Evolutionary conservation across 2,329 filamentous ascomycete genomes (phyloP), one percentile per base, ranked within the genome.

Genomic region (Colletotrichum lupini): DNA sequence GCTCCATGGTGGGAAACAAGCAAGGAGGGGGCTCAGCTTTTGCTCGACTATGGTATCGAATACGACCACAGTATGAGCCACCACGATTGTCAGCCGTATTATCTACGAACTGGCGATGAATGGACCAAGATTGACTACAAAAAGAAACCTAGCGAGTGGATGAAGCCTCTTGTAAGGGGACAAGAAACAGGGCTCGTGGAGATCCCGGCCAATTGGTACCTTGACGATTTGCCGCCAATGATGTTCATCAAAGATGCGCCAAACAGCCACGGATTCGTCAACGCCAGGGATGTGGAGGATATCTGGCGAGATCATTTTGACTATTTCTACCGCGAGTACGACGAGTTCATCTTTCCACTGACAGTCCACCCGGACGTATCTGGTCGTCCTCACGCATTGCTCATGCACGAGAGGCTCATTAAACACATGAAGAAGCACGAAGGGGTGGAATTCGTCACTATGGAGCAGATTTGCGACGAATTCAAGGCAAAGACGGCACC

Each of bases 301-400:
- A 86, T 92, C 42, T 92, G 90, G 91, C 83, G 87, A 60, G 90
- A 92, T 73, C 90, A 92, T 75, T 93, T 93, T 72, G 88, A 92
- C 76, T 94, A 94, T 81, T 94, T 93, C 77, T 95, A 95, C 79
- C 86, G 92, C 32, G 92, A 95, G 80, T 92, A 94, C 75, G 92
- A 95, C 76, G 91, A 93, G 76, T 94, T 94, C 74, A 88, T 94
- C 65, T 94, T 95, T 77, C 92, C 93, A 0, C 92, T 95, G 81
- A 95, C 93, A 0, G 92, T 94, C 46, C 93, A 95, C 80, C 93
- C 93, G 0, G 93, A 95, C 77, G 91, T 93, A 0, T 91, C 89
- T 3, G 93, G 93, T 0, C 86, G 92, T 22, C 93, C 93, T 0
- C 93, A 95, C 81, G 93, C 91, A 0, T 77, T 95, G 32, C 83